phyloP scores from a whole-genome alignment of 495 filamentous ascomycete genomes.

The Neurospora hispaniola region DNA sequence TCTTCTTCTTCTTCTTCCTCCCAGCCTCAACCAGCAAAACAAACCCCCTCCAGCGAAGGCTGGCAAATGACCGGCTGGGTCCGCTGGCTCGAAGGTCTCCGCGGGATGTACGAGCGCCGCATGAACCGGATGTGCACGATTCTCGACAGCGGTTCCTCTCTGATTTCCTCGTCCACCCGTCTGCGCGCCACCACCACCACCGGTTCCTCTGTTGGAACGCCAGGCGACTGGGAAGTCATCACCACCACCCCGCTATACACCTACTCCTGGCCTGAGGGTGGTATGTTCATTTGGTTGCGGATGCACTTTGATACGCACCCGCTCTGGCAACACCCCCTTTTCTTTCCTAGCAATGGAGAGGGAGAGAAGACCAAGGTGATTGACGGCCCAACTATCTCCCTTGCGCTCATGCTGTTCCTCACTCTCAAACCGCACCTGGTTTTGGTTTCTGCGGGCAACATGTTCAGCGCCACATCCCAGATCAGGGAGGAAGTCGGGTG shows the following conservation, averaged over 20 bases:
- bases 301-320: slow-evolving; percentile 62
- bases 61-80: slow-evolving; percentile 87
- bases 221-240: slow-evolving; percentile 55
- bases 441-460: slow-evolving; percentile 53
- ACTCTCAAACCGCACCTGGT: slow-evolving; percentile 57
- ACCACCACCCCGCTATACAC: slow-evolving; percentile 58
- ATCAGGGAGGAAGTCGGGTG: slow-evolving; percentile 45
- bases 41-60: slow-evolving; percentile 18
- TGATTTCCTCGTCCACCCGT: slow-evolving; percentile 40
- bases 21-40: background rate
- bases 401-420: slow-evolving; percentile 62
- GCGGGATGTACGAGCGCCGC: slow-evolving; percentile 69
- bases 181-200: slow-evolving; percentile 13
- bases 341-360: background rate
- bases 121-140: slow-evolving; percentile 65
- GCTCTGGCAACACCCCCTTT: slow-evolving; percentile 33
- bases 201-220: background rate
- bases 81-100: slow-evolving; percentile 74
- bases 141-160: slow-evolving; percentile 53
- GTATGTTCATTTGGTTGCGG: slow-evolving; percentile 86
- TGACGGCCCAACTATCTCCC: slow-evolving; percentile 34
- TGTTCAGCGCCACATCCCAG: slow-evolving; percentile 57
- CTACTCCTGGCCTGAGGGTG: slow-evolving; percentile 72
- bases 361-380: slow-evolving; percentile 6
- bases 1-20: background rate